These are phyloP conservation scores for Hypoxylon lienhwacheense DNA, from an alignment of 495 filamentous ascomycete species.

Conservation along the genomic window DNA sequence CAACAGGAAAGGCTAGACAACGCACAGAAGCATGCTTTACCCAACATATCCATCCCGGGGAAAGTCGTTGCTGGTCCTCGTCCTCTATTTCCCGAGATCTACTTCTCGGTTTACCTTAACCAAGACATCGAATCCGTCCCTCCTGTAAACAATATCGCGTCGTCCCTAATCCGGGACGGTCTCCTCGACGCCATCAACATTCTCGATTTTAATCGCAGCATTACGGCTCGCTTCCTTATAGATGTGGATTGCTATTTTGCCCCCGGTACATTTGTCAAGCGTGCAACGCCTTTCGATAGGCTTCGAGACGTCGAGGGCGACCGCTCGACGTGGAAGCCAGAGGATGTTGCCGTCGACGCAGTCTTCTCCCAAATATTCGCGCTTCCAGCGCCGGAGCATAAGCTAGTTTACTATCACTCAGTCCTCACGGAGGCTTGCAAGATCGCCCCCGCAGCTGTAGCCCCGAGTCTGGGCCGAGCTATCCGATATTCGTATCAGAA, in stretches of 20 bases:
- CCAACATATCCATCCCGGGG: constrained; percentile 70
- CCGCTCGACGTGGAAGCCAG: constrained; percentile 89
- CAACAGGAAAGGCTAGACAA: constrained; percentile 57
- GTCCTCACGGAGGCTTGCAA: constrained; percentile 94
- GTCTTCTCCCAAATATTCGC: constrained; percentile 93
- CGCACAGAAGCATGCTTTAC: constrained; percentile 73
- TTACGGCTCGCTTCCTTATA: constrained; percentile 83
- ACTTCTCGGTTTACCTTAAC: constrained; percentile 85
- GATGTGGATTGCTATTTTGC: constrained; percentile 95
- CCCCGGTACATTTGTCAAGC: constrained; percentile 83
- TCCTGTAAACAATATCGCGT: constrained; percentile 69
- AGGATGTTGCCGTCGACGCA: constrained; percentile 95
- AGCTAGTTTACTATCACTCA: constrained; percentile 93
- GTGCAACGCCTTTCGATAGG: constrained; percentile 87
- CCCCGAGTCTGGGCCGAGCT: constrained; percentile 90
- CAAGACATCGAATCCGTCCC: constrained; percentile 95
- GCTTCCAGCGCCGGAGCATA: constrained; percentile 85
- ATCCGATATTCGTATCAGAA: constrained; percentile 88
- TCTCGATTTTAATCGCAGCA: constrained; percentile 87
- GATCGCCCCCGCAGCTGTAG: constrained; percentile 90
- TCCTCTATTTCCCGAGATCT: constrained; percentile 86
- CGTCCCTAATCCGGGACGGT: constrained; percentile 79
- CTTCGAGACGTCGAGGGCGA: constrained; percentile 73
- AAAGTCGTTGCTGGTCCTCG: constrained; percentile 72
- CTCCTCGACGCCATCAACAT: constrained; percentile 93